Conservation (phyloP, 1,139 yeast species). For the Debaryomyces robertsiae region DNA sequence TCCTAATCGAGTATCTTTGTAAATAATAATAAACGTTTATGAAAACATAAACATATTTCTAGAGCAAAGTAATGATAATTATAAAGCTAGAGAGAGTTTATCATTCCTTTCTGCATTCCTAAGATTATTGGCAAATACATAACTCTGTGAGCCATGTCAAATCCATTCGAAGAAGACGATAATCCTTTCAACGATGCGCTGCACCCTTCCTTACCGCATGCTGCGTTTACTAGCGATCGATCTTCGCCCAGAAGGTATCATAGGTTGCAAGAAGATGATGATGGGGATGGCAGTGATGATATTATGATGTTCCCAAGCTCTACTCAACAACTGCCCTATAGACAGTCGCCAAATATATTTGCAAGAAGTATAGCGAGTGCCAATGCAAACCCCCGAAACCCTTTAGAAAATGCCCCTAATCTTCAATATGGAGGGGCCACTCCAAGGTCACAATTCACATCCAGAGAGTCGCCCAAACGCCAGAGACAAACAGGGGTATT, state of each 20-base stretch:
- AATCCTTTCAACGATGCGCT: constrained; percentile 35
- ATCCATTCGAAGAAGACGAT: constrained; percentile 40
- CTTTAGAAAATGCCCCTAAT: constrained; percentile 29
- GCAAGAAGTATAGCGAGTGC: constrained; percentile 52
- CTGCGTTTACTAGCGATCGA: constrained; percentile 45
- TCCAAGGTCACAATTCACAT: constrained; percentile 58
- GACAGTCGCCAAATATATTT: constrained; percentile 50
- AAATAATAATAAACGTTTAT: constrained; percentile 15
- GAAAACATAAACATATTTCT: constrained; percentile 1
- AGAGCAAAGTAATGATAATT: constrained; percentile 1
- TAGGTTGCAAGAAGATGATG: constrained; percentile 27
- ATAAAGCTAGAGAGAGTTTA: neutral
- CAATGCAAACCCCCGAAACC: constrained; percentile 17
- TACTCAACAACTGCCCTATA: constrained; percentile 22
- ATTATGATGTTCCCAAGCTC: constrained; percentile 35
- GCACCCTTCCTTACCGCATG: constrained; percentile 38
- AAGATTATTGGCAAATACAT: neutral
- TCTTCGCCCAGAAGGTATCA: constrained; percentile 42
- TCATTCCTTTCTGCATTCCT: neutral
- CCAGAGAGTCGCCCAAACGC: constrained; percentile 68
- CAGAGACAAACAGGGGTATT: constrained; percentile 50
- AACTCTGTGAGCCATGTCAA: constrained; percentile 23
- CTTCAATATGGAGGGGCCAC: constrained; percentile 32
- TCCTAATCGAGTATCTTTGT: constrained; percentile 19
- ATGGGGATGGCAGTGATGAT: constrained; percentile 23